phyloP scores from a whole-genome alignment of 1,284 basidiomycete genomes.

The Papiliotrema flavescens region DNA sequence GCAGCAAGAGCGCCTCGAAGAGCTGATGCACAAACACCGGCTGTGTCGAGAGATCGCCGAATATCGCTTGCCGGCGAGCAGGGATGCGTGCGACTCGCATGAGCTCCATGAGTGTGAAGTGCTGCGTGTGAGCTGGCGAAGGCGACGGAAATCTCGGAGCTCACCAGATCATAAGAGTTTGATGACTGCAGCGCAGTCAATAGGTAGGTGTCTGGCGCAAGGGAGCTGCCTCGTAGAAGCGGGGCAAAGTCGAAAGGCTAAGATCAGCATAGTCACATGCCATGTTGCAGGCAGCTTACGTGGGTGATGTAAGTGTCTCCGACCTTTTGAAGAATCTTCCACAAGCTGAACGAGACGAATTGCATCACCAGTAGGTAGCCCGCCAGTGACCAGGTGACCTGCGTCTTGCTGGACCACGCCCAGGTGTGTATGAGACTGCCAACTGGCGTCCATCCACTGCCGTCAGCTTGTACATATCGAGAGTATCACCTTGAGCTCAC shows the following conservation, averaged over 20 bases:
- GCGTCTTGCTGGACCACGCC: conserved; percentile 23
- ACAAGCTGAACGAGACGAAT: conserved; percentile 19
- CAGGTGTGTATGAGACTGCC: conserved; percentile 20
- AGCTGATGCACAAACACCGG: conserved; percentile 27
- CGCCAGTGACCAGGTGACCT: conserved; percentile 21
- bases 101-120: conserved; percentile 45
- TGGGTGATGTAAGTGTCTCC: conserved; percentile 36
- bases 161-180: conserved; percentile 32
- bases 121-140: conserved; percentile 14
- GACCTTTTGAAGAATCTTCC: conserved; percentile 25
- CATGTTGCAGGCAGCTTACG: conserved; percentile 12
- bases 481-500: conserved; percentile 6
- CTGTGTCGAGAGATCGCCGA: conserved; percentile 27
- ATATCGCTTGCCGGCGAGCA: conserved; percentile 29
- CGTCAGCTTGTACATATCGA: background rate
- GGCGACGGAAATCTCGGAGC: background rate
- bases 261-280: background rate
- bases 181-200: conserved; percentile 32
- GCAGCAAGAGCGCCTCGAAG: conserved; percentile 35
- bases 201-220: conserved; percentile 35
- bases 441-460: too few species aligned
- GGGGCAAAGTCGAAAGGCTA: conserved; percentile 38
- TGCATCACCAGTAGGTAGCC: conserved; percentile 28
- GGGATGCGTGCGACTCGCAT: conserved; percentile 29
- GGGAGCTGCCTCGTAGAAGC: conserved; percentile 33